Conservation (phyloP, 495 filamentous ascomycete genomes). For the Annulohypoxylon moriforme region DNA sequence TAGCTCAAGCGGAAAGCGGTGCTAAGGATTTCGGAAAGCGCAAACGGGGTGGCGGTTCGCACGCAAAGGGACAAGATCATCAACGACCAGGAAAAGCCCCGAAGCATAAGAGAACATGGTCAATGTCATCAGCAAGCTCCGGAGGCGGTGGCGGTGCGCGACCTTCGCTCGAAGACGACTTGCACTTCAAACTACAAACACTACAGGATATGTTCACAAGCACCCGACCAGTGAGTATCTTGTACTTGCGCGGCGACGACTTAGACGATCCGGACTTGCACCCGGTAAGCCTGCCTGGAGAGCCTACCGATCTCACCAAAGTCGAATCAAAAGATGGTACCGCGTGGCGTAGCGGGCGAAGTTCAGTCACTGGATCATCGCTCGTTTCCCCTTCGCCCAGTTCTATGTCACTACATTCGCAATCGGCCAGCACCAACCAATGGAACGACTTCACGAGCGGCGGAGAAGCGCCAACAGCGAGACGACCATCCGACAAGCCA, state of each 20-base stretch:
- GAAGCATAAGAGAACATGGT: slow-evolving; percentile 96
- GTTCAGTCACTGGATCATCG: slow-evolving; percentile 66
- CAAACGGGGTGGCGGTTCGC: slow-evolving; percentile 73
- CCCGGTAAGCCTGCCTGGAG: slow-evolving; percentile 80
- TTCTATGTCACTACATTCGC: slow-evolving; percentile 68
- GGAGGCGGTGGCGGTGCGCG: slow-evolving; percentile 62
- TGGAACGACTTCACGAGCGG: slow-evolving; percentile 53
- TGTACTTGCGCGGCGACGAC: slow-evolving; percentile 85
- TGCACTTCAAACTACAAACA: slow-evolving; percentile 82
- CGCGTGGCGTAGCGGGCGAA: slow-evolving; percentile 66
- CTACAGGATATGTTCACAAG: slow-evolving; percentile 98
- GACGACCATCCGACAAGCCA: slow-evolving; percentile 62
- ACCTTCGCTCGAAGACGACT: slow-evolving; percentile 82
- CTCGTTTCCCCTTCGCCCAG: slow-evolving; percentile 79
- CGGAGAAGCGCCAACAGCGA: slow-evolving; percentile 52
- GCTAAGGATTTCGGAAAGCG: slow-evolving; percentile 89
- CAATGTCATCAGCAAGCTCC: slow-evolving; percentile 88
- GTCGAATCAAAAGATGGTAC: slow-evolving; percentile 66
- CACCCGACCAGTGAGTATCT: slow-evolving; percentile 82
- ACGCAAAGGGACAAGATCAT: slow-evolving; percentile 60
- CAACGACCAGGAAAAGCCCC: slow-evolving; percentile 77
- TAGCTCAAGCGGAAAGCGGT: slow-evolving; percentile 86
- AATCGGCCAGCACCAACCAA: slow-evolving; percentile 58
- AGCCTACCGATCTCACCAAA: slow-evolving; percentile 68
- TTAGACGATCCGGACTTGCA: slow-evolving; percentile 89